Evolutionary conservation across 2,329 filamentous ascomycete species (phyloP).

Genomic region (Penicillium sp.): DNA sequence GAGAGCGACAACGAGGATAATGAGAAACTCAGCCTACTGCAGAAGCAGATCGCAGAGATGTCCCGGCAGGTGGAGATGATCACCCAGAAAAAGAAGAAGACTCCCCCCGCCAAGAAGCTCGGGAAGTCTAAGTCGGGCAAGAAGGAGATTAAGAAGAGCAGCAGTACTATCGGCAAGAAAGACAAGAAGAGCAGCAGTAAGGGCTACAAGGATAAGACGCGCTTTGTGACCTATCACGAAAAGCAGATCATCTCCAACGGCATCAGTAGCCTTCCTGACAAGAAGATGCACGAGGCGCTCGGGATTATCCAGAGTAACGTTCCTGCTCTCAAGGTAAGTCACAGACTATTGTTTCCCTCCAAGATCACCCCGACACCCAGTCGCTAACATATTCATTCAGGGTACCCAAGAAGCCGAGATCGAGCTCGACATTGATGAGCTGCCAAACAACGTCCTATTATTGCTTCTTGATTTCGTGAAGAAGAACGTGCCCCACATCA

Average conservation of each 20-base stretch:
- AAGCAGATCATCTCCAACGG: conserved; percentile 89
- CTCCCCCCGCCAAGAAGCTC: conserved; percentile 45
- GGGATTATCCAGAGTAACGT: conserved; percentile 86
- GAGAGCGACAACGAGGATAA: conserved; percentile 62
- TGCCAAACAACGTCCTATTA: conserved; percentile 48
- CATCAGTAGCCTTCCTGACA: conserved; percentile 76
- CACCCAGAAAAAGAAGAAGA: conserved; percentile 60
- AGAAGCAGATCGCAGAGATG: conserved; percentile 72
- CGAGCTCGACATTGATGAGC: conserved; percentile 51
- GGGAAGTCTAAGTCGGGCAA: conserved; percentile 34
- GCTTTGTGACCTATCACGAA: conserved; percentile 72
- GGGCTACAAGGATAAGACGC: conserved; percentile 53
- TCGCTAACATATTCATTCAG: conserved; percentile 21
- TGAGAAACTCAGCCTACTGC: conserved; percentile 63
- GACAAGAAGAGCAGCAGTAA: conserved; percentile 47
- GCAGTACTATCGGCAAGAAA: conserved; percentile 47
- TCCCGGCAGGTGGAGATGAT: conserved; percentile 63
- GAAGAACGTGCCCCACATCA: conserved; percentile 46
- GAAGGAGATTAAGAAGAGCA: conserved; percentile 43
- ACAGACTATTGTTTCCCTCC: not conserved
- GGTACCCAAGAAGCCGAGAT: conserved; percentile 49
- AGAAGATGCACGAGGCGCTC: conserved; percentile 77
- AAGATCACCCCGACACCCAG: not conserved
- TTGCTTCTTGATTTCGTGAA: conserved; percentile 50
- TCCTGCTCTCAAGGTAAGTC: conserved; percentile 65